These are phyloP conservation scores for Rhizopogon vinicolor DNA, from an alignment of 768 basidiomycete species.

Conservation along the genomic window DNA sequence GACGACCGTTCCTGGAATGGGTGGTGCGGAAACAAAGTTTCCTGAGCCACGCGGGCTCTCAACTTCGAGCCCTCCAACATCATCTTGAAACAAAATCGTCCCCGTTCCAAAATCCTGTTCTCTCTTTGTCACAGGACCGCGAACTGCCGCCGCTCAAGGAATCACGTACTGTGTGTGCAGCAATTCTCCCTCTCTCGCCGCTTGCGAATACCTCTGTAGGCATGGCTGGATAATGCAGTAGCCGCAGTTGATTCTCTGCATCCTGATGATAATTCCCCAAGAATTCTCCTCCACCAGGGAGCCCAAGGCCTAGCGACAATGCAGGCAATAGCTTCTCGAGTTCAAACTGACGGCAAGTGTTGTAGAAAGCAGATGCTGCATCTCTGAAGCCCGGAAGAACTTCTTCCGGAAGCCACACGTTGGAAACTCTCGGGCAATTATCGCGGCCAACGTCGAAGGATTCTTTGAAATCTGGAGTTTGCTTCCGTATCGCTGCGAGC, in stretches of 20 bases:
- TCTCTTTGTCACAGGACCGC: not conserved
- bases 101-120: slow-evolving; percentile 48
- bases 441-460: slow-evolving; percentile 50
- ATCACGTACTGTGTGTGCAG: slow-evolving; percentile 24
- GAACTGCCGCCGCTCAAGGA: not conserved
- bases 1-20: slow-evolving; percentile 41
- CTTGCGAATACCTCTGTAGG: slow-evolving; percentile 19
- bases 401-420: slow-evolving; percentile 54
- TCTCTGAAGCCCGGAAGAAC: slow-evolving; percentile 50
- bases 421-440: slow-evolving; percentile 38
- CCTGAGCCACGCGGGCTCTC: slow-evolving; percentile 48
- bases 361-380: slow-evolving; percentile 47
- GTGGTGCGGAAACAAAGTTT: slow-evolving; percentile 35
- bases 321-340: slow-evolving; percentile 37
- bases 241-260: slow-evolving; percentile 49
- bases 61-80: slow-evolving; percentile 57
- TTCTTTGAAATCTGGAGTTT: slow-evolving; percentile 42
- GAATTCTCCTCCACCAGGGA: slow-evolving; percentile 35
- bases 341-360: slow-evolving; percentile 33
- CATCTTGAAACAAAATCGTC: slow-evolving; percentile 58
- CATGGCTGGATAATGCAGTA: slow-evolving; percentile 51
- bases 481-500: slow-evolving; percentile 21
- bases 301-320: slow-evolving; percentile 41
- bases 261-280: slow-evolving; percentile 38
- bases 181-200: slow-evolving; percentile 29